Conservation (phyloP, 2,329 filamentous ascomycete species). For the Epichloe sylvatica region DNA sequence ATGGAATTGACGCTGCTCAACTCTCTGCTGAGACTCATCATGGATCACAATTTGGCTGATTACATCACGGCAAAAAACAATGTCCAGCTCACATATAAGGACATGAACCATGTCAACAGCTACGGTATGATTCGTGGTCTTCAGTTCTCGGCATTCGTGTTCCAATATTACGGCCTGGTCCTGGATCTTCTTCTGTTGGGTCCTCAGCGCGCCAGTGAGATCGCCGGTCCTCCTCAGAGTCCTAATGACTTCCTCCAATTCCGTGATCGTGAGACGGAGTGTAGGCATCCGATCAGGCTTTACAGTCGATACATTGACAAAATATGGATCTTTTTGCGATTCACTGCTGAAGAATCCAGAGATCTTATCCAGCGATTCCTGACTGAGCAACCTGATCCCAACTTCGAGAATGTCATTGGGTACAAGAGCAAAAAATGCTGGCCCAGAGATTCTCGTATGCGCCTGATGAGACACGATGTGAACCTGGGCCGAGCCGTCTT, state of each 20-base stretch:
- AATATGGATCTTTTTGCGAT: conserved; percentile 95
- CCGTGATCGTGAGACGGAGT: conserved; percentile 82
- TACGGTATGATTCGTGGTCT: conserved; percentile 97
- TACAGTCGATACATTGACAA: conserved; percentile 97
- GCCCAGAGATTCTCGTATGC: conserved; percentile 95
- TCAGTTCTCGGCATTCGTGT: conserved; percentile 96
- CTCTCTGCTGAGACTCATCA: conserved; percentile 81
- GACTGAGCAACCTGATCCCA: conserved; percentile 94
- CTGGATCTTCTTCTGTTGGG: conserved; percentile 86
- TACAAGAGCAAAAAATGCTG: conserved; percentile 99
- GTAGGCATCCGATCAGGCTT: conserved; percentile 86
- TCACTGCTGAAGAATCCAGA: conserved; percentile 83
- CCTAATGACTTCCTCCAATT: conserved; percentile 98
- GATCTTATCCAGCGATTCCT: conserved; percentile 95
- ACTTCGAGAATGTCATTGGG: conserved; percentile 97
- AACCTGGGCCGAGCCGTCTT: conserved; percentile 95
- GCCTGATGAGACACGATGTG: conserved; percentile 95
- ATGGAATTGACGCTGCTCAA: conserved; percentile 94
- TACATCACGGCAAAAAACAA: conserved; percentile 99
- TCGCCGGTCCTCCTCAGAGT: conserved; percentile 82
- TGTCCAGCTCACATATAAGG: conserved; percentile 96
- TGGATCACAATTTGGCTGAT: conserved; percentile 98
- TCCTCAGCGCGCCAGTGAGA: conserved; percentile 91
- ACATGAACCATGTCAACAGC: conserved; percentile 99
- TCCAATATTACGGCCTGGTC: conserved; percentile 96